Conservation (phyloP, 2,329 filamentous ascomycete genomes). For the Penicillium oxalicum region DNA sequence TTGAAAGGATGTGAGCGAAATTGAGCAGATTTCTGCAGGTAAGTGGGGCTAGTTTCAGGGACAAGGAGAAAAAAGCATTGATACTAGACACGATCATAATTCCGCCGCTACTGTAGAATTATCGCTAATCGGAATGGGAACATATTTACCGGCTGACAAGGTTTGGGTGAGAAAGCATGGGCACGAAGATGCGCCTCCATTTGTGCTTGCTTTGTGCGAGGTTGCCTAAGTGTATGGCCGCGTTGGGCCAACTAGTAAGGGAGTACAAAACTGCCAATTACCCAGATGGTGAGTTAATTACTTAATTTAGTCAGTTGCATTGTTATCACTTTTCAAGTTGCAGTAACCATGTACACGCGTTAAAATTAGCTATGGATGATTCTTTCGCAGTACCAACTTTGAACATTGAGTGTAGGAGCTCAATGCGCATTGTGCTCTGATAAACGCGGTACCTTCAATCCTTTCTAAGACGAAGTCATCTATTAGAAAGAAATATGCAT, state of each 20-base stretch:
- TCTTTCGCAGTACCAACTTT: background rate
- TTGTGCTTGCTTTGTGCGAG: no score
- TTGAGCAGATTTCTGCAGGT: background rate
- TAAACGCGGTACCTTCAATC: background rate
- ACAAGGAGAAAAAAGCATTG: background rate
- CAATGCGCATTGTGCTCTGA: background rate
- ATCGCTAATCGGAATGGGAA: background rate
- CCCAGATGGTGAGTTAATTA: no score
- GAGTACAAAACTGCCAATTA: no score
- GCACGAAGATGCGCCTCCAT: background rate
- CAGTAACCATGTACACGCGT: no score
- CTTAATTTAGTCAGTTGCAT: no score
- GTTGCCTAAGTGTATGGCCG: no score
- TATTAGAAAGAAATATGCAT: slow-evolving; percentile 1
- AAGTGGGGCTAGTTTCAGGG: background rate
- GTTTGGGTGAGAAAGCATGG: background rate
- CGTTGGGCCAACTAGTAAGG: no score
- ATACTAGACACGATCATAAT: background rate
- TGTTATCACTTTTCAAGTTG: no score
- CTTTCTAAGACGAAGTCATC: background rate
- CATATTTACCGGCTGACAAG: background rate
- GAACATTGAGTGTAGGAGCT: background rate
- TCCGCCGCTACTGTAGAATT: background rate
- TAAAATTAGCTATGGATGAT: background rate
- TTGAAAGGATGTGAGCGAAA: background rate